Evolutionary conservation across 768 basidiomycete genomes (phyloP).

Genomic region (Amylocystis lapponica): DNA sequence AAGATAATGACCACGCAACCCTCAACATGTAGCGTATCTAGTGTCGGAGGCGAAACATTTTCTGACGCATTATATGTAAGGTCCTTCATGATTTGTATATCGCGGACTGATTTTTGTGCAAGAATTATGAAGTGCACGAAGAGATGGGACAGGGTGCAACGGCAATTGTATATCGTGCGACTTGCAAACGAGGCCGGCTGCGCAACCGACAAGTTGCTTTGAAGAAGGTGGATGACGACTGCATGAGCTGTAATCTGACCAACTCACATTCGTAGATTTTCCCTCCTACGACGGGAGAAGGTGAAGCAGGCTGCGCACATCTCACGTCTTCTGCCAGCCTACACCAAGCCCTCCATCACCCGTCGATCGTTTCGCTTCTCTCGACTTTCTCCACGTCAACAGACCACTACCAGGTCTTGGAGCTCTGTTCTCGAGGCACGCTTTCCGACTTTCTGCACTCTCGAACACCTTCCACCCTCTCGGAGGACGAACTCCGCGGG

Average conservation of each 20-base stretch:
- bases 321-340: conserved; percentile 17
- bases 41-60: too few species aligned
- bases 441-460: conserved; percentile 27
- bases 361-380: conserved; percentile 42
- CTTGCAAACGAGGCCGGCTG: conserved; percentile 40
- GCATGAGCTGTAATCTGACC: neutral
- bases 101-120: neutral
- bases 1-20: too few species aligned
- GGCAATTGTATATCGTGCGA: conserved; percentile 34
- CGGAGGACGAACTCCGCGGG: conserved; percentile 32
- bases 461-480: conserved; percentile 17
- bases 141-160: conserved; percentile 23
- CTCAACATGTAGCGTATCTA: too few species aligned
- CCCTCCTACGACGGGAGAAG: neutral
- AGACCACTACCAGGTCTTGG: conserved; percentile 35
- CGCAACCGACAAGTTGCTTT: conserved; percentile 37
- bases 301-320: neutral
- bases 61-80: too few species aligned
- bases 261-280: neutral
- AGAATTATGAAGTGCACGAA: conserved; percentile 38
- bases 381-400: conserved; percentile 31
- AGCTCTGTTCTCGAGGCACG: conserved; percentile 39
- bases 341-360: conserved; percentile 42
- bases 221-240: conserved; percentile 31
- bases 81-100: too few species aligned